A percentile compares a stretch with the other conserved stretches of the same genome.
Conservation (phyloP, 495 filamentous ascomycete genomes). For the Choiromyces venosus region DNA sequence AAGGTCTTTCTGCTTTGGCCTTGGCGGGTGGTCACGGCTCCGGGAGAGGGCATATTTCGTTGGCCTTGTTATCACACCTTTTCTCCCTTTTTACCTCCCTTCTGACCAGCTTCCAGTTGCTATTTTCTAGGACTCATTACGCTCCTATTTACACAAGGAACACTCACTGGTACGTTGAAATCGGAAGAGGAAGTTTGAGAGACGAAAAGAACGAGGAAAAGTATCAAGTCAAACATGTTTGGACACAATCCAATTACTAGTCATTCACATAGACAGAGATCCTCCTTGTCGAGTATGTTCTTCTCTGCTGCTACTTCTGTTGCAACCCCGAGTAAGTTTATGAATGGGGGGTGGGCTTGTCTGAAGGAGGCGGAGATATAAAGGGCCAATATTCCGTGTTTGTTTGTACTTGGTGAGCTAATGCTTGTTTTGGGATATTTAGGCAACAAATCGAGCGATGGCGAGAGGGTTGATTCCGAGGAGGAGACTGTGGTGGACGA, state of each 20-base stretch:
- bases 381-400: not conserved
- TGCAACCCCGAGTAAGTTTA: conserved; percentile 37
- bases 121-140: not conserved
- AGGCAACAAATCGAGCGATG: conserved; percentile 33
- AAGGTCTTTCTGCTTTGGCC: not conserved
- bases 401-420: conserved; percentile 19
- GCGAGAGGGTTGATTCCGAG: conserved; percentile 24
- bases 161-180: not conserved
- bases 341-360: conserved; percentile 5
- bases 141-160: not conserved
- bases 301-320: conserved; percentile 32
- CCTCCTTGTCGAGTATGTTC: conserved; percentile 40
- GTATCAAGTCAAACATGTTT: conserved; percentile 20
- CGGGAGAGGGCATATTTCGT: not conserved
- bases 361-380: not conserved
- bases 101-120: conserved; percentile 1
- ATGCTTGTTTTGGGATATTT: conserved; percentile 27
- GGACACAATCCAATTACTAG: conserved; percentile 38
- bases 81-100: not conserved
- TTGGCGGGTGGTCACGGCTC: not conserved
- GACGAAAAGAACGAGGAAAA: conserved; percentile 19
- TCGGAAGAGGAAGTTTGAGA: not conserved
- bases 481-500: conserved; percentile 43
- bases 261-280: conserved; percentile 38
- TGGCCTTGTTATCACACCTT: not conserved